A percentile compares a stretch with the other conserved stretches of the same genome.
These are phyloP conservation scores for Sporothrix protearum DNA, from an alignment of 2,329 filamentous ascomycete species.

Conservation along the genomic window DNA sequence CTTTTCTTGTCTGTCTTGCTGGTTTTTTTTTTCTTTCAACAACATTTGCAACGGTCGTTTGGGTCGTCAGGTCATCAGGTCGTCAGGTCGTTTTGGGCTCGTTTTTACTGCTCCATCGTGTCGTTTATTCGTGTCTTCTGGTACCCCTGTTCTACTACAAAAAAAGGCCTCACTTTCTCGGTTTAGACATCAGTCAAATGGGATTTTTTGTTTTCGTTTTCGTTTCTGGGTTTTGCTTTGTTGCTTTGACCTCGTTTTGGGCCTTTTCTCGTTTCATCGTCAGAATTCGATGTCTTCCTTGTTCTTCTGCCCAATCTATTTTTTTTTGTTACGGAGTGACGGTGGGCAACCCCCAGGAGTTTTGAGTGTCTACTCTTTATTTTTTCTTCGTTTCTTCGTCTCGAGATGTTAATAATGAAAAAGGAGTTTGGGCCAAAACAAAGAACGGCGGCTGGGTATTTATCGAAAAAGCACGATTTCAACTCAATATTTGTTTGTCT, in stretches of 20 bases:
- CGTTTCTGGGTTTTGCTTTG: background rate
- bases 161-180: slow-evolving; percentile 6
- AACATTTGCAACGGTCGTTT: slow-evolving; percentile 13
- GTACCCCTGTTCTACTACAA: slow-evolving; percentile 8
- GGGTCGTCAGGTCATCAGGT: background rate
- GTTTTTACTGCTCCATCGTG: too few relatives aligned
- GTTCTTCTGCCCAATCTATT: too few relatives aligned
- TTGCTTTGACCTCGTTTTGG: too few relatives aligned
- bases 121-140: background rate
- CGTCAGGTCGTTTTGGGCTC: background rate
- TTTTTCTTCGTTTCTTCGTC: background rate
- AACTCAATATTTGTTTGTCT: too few relatives aligned
- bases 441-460: too few relatives aligned
- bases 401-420: too few relatives aligned
- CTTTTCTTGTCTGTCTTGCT: background rate
- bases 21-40: background rate
- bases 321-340: background rate
- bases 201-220: background rate
- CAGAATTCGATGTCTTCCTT: background rate
- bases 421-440: too few relatives aligned
- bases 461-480: too few relatives aligned
- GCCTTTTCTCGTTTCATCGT: background rate
- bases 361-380: background rate
- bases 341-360: background rate
- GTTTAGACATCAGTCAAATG: slow-evolving; percentile 13